Percentiles rank a stretch among this genome's conserved stretches.
Evolutionary conservation across 495 filamentous ascomycete genomes (phyloP).

Genomic region (Terfezia boudieri): DNA sequence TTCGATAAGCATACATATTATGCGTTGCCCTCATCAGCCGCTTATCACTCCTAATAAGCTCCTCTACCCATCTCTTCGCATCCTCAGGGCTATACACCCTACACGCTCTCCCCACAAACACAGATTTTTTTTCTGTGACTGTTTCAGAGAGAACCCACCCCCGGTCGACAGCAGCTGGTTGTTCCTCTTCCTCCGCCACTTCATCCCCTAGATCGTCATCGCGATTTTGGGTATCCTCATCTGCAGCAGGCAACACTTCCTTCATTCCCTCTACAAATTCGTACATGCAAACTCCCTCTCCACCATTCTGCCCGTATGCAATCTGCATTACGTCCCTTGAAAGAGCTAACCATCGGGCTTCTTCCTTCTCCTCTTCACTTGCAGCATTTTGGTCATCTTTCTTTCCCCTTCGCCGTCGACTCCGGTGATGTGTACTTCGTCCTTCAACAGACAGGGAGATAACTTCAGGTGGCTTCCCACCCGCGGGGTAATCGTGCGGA

Average conservation of each 20-base stretch:
- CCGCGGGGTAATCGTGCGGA: not conserved
- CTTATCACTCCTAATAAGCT: slow-evolving; percentile 51
- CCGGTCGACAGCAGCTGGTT: slow-evolving; percentile 1
- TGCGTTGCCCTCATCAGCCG: slow-evolving; percentile 68
- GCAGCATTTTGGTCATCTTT: not conserved
- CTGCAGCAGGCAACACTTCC: slow-evolving; percentile 4
- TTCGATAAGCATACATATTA: slow-evolving; percentile 54
- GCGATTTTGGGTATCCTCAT: not conserved
- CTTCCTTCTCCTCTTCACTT: not conserved
- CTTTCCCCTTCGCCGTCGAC: not conserved
- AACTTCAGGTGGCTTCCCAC: not conserved
- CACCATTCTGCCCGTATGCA: not conserved
- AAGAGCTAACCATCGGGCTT: not conserved
- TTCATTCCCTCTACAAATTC: slow-evolving; percentile 51
- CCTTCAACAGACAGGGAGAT: not conserved
- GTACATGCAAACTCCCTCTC: slow-evolving; percentile 52
- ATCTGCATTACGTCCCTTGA: not conserved
- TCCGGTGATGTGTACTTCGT: no score
- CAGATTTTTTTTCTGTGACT: slow-evolving; percentile 61
- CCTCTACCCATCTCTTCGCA: slow-evolving; percentile 42
- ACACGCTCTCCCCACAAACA: slow-evolving; percentile 60
- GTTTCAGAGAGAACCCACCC: slow-evolving; percentile 48
- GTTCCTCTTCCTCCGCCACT: slow-evolving; percentile 4
- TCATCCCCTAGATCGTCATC: slow-evolving; percentile 7
- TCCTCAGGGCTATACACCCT: slow-evolving; percentile 41